Evolutionary conservation across 768 basidiomycete genomes (phyloP), one percentile per base, ranked within the genome.

Genomic region (Pulveroboletus sp.): DNA sequence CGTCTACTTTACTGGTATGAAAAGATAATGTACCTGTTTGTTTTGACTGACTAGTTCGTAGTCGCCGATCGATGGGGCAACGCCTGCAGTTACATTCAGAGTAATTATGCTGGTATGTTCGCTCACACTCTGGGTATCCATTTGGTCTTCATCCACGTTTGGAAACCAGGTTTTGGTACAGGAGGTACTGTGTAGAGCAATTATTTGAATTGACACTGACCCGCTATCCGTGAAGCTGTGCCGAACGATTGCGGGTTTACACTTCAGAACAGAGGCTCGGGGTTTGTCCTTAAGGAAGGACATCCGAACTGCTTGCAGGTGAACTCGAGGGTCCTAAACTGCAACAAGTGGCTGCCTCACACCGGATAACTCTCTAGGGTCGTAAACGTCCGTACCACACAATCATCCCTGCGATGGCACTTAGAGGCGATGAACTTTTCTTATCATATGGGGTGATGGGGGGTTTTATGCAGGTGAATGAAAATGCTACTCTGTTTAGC

Each of bases 231-330:
- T 17, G 57, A 61, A 81, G 95, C 95, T 27, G 75, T 99, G 33
- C 97, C 97, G 0, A 85, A 89, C 57, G 93, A 87, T 0, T 97
- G 94, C 59, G 97, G 97, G 0, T 99, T 99, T 67, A 97, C 94
- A 0, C 77, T 99, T 13, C 97, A 99, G 69, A 97, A 97, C 67
- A 79, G 97, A 47, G 97, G 97, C 2, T 75, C 82, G 11, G 86
- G 88, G 6, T 99, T 99, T 66, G 74, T 81, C 7, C 73, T 97
- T 20, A 75, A 77, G 44, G 80, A 90, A 48, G 81, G 80, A 1
- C 95, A 98, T 63, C 87, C 92, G 1, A 98, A 99, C 62, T 79
- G 77, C 25, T 71, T 98, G 44, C 72, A 85, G 71, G 92, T 88
- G 44, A 51, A 61, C 46, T 13, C 38, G 10, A 12, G 17, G 14